These are phyloP conservation scores for Lepiota brunneoincarnata DNA, from an alignment of 768 basidiomycete species.

Conservation along the genomic window DNA sequence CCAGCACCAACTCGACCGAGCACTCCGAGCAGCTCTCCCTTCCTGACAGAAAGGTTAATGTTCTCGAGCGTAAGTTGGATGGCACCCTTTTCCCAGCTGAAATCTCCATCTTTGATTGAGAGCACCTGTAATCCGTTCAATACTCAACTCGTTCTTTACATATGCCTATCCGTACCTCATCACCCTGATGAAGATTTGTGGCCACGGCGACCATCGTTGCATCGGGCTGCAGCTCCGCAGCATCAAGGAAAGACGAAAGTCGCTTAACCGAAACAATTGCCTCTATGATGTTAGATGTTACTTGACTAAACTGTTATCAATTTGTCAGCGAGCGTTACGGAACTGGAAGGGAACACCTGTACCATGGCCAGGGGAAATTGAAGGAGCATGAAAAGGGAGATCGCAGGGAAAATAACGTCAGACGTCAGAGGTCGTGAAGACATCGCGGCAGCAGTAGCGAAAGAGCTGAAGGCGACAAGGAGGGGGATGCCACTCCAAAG, in stretches of 20 bases:
- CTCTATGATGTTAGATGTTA: slow-evolving; percentile 81
- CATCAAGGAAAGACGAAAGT: slow-evolving; percentile 69
- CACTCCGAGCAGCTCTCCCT: slow-evolving; percentile 83
- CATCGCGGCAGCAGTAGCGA: slow-evolving; percentile 65
- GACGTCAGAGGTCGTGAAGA: slow-evolving; percentile 74
- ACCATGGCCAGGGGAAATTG: slow-evolving; percentile 87
- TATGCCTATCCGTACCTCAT: slow-evolving; percentile 41
- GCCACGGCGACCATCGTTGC: slow-evolving; percentile 57
- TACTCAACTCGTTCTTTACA: background rate
- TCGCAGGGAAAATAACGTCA: slow-evolving; percentile 94
- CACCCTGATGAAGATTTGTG: slow-evolving; percentile 46
- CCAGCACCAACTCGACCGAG: slow-evolving; percentile 90
- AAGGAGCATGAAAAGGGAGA: slow-evolving; percentile 84
- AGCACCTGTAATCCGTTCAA: slow-evolving; percentile 42
- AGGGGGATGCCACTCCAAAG: slow-evolving; percentile 72
- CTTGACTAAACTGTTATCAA: slow-evolving; percentile 54
- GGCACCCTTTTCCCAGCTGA: slow-evolving; percentile 68
- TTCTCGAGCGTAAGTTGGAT: slow-evolving; percentile 68
- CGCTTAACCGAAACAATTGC: slow-evolving; percentile 82
- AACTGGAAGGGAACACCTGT: slow-evolving; percentile 16
- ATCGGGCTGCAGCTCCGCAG: slow-evolving; percentile 78
- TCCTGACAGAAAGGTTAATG: slow-evolving; percentile 70
- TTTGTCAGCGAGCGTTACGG: slow-evolving; percentile 3
- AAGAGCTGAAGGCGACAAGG: slow-evolving; percentile 80
- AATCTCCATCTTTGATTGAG: slow-evolving; percentile 73